phyloP scores from a whole-genome alignment of 176 grass and related monocot genomes.

The Urochloa ruziziensis region DNA sequence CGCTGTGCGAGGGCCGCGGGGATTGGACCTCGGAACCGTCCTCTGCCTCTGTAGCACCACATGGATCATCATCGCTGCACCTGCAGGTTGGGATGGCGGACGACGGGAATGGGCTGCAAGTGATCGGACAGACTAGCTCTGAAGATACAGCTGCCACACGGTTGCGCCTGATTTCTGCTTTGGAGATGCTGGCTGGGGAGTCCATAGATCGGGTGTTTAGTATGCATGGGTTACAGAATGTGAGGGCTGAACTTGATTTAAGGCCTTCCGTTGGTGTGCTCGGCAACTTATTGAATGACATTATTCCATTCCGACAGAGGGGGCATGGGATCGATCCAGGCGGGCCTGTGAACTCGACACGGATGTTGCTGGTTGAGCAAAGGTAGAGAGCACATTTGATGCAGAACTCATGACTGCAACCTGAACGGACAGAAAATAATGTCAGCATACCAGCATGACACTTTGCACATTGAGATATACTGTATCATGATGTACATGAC shows the following conservation, averaged over 20 bases:
- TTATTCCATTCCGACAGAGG: slow-evolving; percentile 83
- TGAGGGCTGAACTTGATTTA: slow-evolving; percentile 68
- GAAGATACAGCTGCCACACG: slow-evolving; percentile 76
- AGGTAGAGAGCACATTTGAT: slow-evolving; percentile 92
- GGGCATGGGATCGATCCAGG: slow-evolving; percentile 93
- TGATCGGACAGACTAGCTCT: slow-evolving; percentile 76
- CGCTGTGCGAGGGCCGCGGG: slow-evolving; percentile 36
- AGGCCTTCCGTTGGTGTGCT: slow-evolving; percentile 50
- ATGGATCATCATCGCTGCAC: slow-evolving; percentile 59
- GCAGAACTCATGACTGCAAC: slow-evolving; percentile 89
- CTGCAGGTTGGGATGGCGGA: slow-evolving; percentile 63
- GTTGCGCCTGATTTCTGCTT: slow-evolving; percentile 72
- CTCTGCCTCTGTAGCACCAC: slow-evolving; percentile 37
- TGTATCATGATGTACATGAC: neutral
- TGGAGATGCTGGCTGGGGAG: slow-evolving; percentile 49
- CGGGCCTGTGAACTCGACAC: slow-evolving; percentile 53
- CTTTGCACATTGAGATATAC: neutral
- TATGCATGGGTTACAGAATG: slow-evolving; percentile 93
- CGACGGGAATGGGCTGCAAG: slow-evolving; percentile 75
- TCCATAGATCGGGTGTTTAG: slow-evolving; percentile 55
- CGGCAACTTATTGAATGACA: slow-evolving; percentile 64
- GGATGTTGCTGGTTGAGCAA: slow-evolving; percentile 80
- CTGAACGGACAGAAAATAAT: slow-evolving; percentile 50
- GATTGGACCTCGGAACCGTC: slow-evolving; percentile 50
- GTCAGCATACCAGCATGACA: slow-evolving; percentile 5